These are phyloP conservation scores for Fusarium pseudocircinatum DNA, from an alignment of 2,329 filamentous ascomycete genomes.

Conservation along the genomic window DNA sequence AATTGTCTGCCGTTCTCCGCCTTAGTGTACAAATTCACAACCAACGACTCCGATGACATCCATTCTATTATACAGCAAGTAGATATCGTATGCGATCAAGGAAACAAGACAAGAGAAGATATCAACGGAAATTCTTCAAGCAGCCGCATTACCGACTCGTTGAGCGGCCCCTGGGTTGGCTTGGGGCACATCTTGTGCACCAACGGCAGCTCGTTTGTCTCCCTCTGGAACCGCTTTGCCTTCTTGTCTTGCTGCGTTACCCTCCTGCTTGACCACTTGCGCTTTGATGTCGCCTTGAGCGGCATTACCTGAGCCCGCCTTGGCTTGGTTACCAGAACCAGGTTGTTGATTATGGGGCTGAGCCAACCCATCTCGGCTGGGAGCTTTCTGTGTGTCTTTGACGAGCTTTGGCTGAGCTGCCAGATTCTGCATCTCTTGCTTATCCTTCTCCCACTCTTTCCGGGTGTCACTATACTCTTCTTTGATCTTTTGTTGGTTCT, in stretches of 20 bases:
- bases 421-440: conserved; percentile 77
- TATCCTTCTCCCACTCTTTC: conserved; percentile 90
- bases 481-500: conserved; percentile 77
- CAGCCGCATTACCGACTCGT: conserved; percentile 19
- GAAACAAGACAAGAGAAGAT: neutral
- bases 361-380: conserved; percentile 24
- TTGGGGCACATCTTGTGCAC: conserved; percentile 14
- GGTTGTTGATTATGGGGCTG: conserved; percentile 23
- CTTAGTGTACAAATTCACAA: neutral
- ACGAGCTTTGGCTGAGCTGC: conserved; percentile 43
- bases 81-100: neutral
- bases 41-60: conserved; percentile 21
- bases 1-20: neutral
- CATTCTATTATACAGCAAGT: conserved; percentile 35
- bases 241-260: neutral
- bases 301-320: conserved; percentile 11
- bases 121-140: neutral
- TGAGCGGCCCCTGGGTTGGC: conserved; percentile 14
- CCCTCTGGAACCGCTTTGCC: conserved; percentile 14
- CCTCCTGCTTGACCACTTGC: conserved; percentile 13
- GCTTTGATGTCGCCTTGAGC: conserved; percentile 19
- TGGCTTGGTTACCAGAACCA: conserved; percentile 12
- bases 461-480: conserved; percentile 81
- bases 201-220: conserved; percentile 13
- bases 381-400: conserved; percentile 26